A percentile compares a stretch with the other conserved stretches of the same genome.
Conservation (phyloP, 352 stramenopile species). For the Globisporangium echinulatum region DNA sequence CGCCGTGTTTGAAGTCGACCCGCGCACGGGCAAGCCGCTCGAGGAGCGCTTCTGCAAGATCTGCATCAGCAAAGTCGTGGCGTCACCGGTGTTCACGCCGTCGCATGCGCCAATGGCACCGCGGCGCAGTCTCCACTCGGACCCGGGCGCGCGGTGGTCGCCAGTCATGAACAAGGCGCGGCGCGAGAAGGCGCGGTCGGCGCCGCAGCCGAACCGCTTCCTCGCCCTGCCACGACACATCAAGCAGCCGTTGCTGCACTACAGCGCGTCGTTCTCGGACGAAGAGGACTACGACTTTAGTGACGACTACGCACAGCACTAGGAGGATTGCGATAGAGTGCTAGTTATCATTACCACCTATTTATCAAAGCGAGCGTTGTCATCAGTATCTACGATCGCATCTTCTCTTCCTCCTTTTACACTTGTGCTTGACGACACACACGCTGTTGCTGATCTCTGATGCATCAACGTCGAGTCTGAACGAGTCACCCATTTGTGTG, state of each 20-base stretch:
- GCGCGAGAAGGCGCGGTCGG: slow-evolving; percentile 2
- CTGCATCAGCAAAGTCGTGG: slow-evolving; percentile 9
- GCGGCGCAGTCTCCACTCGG: slow-evolving; percentile 3
- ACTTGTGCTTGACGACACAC: too few species aligned
- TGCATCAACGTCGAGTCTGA: too few species aligned
- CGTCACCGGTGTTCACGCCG: neutral
- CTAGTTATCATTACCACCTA: too few species aligned
- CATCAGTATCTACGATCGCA: too few species aligned
- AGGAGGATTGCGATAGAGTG: too few species aligned
- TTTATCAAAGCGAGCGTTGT: too few species aligned
- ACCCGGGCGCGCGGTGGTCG: neutral
- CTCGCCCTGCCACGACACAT: slow-evolving; percentile 9
- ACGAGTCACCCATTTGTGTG: too few species aligned
- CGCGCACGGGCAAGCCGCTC: slow-evolving; percentile 3
- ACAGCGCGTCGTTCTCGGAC: slow-evolving; percentile 1
- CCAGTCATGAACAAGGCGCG: slow-evolving; percentile 2
- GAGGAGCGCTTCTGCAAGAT: slow-evolving; percentile 12
- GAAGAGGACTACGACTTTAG: slow-evolving; percentile 1
- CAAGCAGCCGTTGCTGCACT: slow-evolving; percentile 3
- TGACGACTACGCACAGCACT: too few species aligned
- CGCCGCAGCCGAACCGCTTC: slow-evolving; percentile 2
- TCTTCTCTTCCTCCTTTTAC: too few species aligned
- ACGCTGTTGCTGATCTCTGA: too few species aligned
- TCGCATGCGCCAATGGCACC: neutral
- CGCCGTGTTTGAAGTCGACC: slow-evolving; percentile 8